Conservation (phyloP, 2,329 filamentous ascomycete species). For the Neurospora crassa region DNA sequence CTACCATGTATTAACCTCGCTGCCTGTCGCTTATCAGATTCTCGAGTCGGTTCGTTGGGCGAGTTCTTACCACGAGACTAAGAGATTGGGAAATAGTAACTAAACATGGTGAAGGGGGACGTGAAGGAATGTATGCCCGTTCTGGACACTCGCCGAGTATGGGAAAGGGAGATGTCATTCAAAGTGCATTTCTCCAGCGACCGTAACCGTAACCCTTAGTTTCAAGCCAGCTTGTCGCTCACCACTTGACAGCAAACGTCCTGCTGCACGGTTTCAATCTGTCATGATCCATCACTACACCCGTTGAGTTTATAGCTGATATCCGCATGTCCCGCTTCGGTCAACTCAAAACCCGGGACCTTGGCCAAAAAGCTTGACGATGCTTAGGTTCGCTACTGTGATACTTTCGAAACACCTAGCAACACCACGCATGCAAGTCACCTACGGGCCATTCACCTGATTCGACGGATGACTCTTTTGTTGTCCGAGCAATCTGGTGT, state of each 20-base stretch:
- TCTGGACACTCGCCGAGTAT: not conserved
- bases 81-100: not conserved
- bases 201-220: not conserved
- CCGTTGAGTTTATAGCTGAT: not conserved
- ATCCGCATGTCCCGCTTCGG: not conserved
- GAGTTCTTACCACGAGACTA: not conserved
- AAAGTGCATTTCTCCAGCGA: not conserved
- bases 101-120: not conserved
- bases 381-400: not conserved
- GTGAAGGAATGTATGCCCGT: not conserved
- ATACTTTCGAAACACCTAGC: not conserved
- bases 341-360: not conserved
- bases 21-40: not conserved
- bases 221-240: not conserved
- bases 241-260: not conserved
- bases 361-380: not conserved
- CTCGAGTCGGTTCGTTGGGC: not conserved
- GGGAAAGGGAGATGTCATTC: not conserved
- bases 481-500: not conserved
- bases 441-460: not conserved
- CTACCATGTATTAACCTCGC: not conserved
- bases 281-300: not conserved
- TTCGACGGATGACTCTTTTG: not conserved
- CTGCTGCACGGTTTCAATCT: not conserved
- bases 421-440: not conserved